Base-by-base conservation (phyloP, 73 alveolate species). In the Paramecium sonneborni region DNA sequence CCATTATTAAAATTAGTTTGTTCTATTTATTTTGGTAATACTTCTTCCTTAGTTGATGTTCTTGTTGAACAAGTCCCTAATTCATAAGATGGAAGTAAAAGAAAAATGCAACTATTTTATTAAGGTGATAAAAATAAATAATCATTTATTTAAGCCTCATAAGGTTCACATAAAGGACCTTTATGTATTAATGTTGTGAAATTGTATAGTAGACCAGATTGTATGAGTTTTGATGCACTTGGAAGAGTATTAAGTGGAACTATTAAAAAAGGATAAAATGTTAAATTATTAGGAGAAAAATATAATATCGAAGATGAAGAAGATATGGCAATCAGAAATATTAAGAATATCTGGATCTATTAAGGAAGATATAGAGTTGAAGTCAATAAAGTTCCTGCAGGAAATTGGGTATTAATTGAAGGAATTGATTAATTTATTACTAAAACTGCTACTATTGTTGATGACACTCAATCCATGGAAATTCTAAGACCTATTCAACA, bases 221-320 rank as follows among this genome's bases (percentile, higher is more conserved):
- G 97, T 82, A 94, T 94, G 67, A 92, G 97, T 67, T 99, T 99
- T 88, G 98, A 98, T 93, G 97, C 96, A 55, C 95, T 98, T 28
- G 99, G 99, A 8, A 95, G 99, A 67, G 99, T 99, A 30, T 46
- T 99, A 92, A 95, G 99, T 14, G 99, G 99, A 56, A 97, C 99
- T 21, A 79, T 99, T 58, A 93, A 92, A 88, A 92, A 95, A 62
- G 98, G 98, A 14, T 95, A 97, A 84, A 96, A 96, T 21, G 98
- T 99, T 68, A 97, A 95, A 94, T 95, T 99, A 32, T 46, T 79
- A 46, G 99, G 99, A 26, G 99, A 97, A 97, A 93, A 96, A 76
- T 99, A 93, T 94, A 94, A 98, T 39, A 92, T 95, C 46, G 98
- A 98, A 46, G 99, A 98, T 86, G 98, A 98, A 87, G 99, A 99